Percentiles rank a stretch among this genome's conserved stretches.
phyloP scores from a whole-genome alignment of 768 basidiomycete species.

The Pisolithus tinctorius region DNA sequence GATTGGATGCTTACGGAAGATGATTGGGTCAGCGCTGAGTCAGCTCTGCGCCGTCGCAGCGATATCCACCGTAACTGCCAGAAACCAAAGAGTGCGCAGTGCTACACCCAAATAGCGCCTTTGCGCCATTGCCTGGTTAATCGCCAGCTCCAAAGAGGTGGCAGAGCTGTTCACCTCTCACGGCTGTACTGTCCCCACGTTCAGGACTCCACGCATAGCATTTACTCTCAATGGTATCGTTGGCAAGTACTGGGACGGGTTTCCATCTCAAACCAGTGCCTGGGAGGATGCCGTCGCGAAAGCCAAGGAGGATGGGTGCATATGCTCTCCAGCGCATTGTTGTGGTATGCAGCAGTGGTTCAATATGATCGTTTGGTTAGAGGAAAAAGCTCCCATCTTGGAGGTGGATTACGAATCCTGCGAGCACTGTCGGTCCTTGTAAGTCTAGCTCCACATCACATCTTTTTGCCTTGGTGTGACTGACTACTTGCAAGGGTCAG shows the following conservation, averaged over 20 bases:
- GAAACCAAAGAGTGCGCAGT: neutral
- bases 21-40: neutral
- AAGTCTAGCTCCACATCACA: neutral
- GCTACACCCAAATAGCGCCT: neutral
- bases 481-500: neutral
- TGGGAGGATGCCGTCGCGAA: neutral
- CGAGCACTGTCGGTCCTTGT: neutral
- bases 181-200: neutral
- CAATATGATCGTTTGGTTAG: neutral
- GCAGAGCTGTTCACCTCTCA: neutral
- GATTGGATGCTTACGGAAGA: neutral
- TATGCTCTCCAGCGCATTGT: neutral
- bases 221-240: neutral
- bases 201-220: neutral
- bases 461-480: neutral
- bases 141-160: neutral
- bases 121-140: neutral
- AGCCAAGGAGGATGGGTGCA: neutral
- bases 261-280: neutral
- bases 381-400: neutral
- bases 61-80: neutral
- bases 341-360: neutral
- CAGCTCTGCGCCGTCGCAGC: neutral
- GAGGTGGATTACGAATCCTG: neutral
- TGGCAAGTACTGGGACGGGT: neutral